phyloP scores from a whole-genome alignment of 495 filamentous ascomycete species.

The Penicillium longicatenatum region DNA sequence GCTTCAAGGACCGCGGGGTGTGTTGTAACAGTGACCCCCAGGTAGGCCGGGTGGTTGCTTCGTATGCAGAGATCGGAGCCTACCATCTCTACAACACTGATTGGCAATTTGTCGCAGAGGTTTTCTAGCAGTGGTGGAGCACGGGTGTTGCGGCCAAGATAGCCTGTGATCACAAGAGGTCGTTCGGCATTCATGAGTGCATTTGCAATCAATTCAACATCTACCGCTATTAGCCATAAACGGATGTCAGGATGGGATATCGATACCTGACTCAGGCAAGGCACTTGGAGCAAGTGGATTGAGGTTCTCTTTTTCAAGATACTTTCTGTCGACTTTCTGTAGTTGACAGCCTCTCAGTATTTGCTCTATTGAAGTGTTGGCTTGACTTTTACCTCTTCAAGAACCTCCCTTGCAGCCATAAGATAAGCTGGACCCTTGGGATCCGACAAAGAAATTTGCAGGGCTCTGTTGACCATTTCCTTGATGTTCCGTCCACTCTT shows the following conservation, averaged over 20 bases:
- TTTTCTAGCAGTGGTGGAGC: slow-evolving; percentile 67
- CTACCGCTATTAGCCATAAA: slow-evolving; percentile 6
- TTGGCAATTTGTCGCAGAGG: slow-evolving; percentile 72
- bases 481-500: slow-evolving; percentile 89
- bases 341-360: slow-evolving; percentile 27
- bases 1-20: slow-evolving; percentile 42
- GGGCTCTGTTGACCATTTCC: slow-evolving; percentile 83
- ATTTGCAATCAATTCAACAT: slow-evolving; percentile 62
- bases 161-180: slow-evolving; percentile 77
- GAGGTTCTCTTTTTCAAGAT: slow-evolving; percentile 67
- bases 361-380: neutral
- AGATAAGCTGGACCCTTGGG: slow-evolving; percentile 85
- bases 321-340: slow-evolving; percentile 36
- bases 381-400: slow-evolving; percentile 75
- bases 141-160: slow-evolving; percentile 69
- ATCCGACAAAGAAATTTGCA: slow-evolving; percentile 77
- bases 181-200: slow-evolving; percentile 67
- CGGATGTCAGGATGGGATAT: neutral
- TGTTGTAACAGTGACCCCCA: slow-evolving; percentile 69
- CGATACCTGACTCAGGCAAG: slow-evolving; percentile 56
- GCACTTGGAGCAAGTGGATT: slow-evolving; percentile 70
- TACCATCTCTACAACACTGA: slow-evolving; percentile 80
- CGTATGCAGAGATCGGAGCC: slow-evolving; percentile 92
- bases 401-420: slow-evolving; percentile 75
- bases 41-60: slow-evolving; percentile 66